These are phyloP conservation scores for Margaritispora aquatica DNA, from an alignment of 495 filamentous ascomycete species.

Conservation along the genomic window DNA sequence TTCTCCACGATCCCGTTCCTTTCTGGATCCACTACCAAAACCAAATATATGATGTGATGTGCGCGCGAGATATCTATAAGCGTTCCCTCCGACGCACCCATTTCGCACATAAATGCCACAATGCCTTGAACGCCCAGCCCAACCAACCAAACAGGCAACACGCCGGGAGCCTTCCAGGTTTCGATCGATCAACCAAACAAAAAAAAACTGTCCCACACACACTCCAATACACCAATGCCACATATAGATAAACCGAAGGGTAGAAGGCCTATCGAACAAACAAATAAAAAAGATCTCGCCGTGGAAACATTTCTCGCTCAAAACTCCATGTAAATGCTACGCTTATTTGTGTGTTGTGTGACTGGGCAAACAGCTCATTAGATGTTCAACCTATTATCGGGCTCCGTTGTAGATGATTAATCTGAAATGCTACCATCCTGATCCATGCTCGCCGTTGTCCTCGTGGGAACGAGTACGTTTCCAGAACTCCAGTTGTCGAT, in stretches of 20 bases:
- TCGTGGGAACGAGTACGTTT: neutral
- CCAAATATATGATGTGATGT: no score
- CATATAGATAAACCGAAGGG: neutral
- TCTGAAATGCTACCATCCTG: constrained; percentile 19
- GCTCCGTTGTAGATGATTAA: no score
- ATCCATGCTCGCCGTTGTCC: constrained; percentile 9
- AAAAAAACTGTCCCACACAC: neutral
- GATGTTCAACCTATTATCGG: no score
- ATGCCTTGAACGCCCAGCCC: neutral
- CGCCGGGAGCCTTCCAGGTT: neutral
- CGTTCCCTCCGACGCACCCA: no score
- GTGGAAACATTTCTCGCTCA: neutral
- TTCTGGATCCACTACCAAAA: no score
- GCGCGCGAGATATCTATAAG: neutral
- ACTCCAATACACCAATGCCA: neutral
- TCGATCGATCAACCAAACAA: neutral
- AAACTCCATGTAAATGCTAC: constrained; percentile 8
- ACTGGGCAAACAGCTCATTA: constrained; percentile 3
- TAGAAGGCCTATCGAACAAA: neutral
- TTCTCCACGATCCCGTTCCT: no score
- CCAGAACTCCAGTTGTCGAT: constrained; percentile 42
- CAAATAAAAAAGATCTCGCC: neutral
- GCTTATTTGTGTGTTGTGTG: constrained; percentile 2
- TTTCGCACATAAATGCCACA: neutral
- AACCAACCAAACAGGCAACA: neutral